Conservation (phyloP, 805 yeast species). For the Starmerella powellii region DNA sequence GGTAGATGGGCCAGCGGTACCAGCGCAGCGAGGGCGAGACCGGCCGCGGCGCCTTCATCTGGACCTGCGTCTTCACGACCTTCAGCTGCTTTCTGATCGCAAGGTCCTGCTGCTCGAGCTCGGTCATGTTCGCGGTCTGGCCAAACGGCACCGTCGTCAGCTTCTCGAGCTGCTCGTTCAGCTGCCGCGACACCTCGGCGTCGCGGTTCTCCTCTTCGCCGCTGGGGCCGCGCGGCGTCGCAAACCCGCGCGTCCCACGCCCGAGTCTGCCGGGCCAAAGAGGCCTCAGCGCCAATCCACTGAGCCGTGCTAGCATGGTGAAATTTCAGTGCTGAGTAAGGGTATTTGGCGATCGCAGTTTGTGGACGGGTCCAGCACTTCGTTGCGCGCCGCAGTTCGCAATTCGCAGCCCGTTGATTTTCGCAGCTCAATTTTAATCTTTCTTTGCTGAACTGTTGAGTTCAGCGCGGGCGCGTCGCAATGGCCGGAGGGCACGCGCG, state of each 20-base stretch:
- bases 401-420: no score
- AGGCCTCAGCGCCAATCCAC: no score
- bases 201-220: conserved; percentile 4
- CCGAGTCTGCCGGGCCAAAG: no score
- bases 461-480: no score
- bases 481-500: no score
- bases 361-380: no score
- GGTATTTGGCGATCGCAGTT: no score
- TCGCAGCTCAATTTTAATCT: no score
- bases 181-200: conserved; percentile 14
- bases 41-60: conserved; percentile 65
- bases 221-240: neutral
- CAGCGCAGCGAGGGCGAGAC: conserved; percentile 80
- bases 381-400: no score
- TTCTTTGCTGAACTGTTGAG: no score
- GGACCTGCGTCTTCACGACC: conserved; percentile 55
- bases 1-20: conserved; percentile 78
- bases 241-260: neutral
- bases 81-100: conserved; percentile 60
- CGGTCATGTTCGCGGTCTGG: conserved; percentile 39
- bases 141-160: conserved; percentile 33
- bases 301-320: no score
- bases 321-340: no score
- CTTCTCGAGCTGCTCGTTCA: conserved; percentile 21
- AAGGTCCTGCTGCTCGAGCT: conserved; percentile 67